A percentile compares a stretch with the other conserved stretches of the same genome.
These are phyloP conservation scores for Psidium friedrichsthalianum DNA, from an alignment of 345 rosid genomes.

Conservation along the genomic window DNA sequence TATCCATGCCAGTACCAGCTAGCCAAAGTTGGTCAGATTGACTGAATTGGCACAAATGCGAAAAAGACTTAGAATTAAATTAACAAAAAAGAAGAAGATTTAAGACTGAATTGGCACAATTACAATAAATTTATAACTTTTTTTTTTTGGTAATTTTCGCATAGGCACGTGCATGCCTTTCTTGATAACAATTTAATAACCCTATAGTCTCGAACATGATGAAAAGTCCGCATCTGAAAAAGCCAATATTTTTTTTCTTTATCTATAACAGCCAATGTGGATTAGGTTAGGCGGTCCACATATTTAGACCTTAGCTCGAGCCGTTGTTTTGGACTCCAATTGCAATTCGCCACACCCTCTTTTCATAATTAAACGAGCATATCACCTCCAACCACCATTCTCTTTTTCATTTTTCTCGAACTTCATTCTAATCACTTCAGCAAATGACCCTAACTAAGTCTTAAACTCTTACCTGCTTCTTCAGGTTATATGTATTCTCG, in stretches of 20 bases:
- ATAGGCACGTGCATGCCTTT: background rate
- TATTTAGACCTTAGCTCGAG: background rate
- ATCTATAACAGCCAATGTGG: background rate
- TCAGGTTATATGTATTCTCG: background rate
- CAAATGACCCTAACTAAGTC: background rate
- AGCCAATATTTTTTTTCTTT: background rate
- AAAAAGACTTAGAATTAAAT: too few relatives aligned
- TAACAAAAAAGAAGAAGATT: too few relatives aligned
- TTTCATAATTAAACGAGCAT: background rate
- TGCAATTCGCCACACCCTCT: background rate
- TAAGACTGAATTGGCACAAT: fast-evolving
- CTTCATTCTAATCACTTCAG: background rate
- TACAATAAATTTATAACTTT: too few relatives aligned
- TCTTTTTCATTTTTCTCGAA: background rate
- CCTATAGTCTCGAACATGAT: background rate
- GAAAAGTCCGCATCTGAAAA: background rate
- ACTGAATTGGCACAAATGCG: too few relatives aligned
- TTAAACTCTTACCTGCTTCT: background rate
- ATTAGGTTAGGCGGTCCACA: background rate
- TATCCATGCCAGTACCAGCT: too few relatives aligned
- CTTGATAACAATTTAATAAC: background rate
- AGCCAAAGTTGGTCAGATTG: too few relatives aligned
- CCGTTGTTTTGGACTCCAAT: background rate
- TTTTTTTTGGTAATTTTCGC: too few relatives aligned
- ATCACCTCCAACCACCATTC: background rate